A percentile compares a stretch with the other conserved stretches of the same genome.
Conservation (phyloP, 140 eudicot species). For the Cichorium intybus region DNA sequence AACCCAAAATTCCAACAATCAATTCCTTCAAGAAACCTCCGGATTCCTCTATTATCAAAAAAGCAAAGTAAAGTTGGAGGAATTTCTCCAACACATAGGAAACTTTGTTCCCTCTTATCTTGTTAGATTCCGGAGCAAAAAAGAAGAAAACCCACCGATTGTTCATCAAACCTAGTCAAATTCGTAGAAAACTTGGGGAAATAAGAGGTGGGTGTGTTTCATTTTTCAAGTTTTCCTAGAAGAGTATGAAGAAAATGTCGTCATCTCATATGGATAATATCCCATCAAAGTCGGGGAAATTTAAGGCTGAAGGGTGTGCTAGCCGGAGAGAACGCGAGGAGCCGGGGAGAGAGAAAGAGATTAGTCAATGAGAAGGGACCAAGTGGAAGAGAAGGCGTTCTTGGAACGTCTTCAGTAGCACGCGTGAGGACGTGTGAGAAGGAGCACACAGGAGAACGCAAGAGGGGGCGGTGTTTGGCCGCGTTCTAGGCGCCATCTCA, state of each 20-base stretch:
- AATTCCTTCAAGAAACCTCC: constrained; percentile 52
- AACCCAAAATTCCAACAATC: constrained; percentile 32
- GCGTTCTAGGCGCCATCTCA: too few species aligned
- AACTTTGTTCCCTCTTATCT: constrained; percentile 18
- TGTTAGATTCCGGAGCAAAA: constrained; percentile 18
- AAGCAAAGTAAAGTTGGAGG: background rate
- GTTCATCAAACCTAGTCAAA: constrained; percentile 37
- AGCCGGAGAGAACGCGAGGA: too few species aligned
- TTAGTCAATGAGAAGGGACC: too few species aligned
- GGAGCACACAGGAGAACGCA: too few species aligned
- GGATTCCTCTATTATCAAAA: constrained; percentile 36
- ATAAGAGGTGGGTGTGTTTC: constrained; percentile 15
- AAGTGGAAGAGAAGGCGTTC: too few species aligned
- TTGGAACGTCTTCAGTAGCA: too few species aligned
- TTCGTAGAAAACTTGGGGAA: background rate
- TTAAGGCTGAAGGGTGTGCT: too few species aligned
- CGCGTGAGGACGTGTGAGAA: too few species aligned
- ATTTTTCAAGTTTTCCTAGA: background rate
- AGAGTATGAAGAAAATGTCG: constrained; percentile 33
- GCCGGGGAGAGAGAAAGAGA: too few species aligned
- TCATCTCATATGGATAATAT: constrained; percentile 55
- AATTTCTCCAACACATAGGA: constrained; percentile 5
- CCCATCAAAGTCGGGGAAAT: constrained; percentile 94
- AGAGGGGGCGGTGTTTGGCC: too few species aligned
- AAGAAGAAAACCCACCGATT: constrained; percentile 19